Evolutionary conservation across 352 stramenopile genomes (phyloP).

Genomic region (Phytophthora kernoviae): DNA sequence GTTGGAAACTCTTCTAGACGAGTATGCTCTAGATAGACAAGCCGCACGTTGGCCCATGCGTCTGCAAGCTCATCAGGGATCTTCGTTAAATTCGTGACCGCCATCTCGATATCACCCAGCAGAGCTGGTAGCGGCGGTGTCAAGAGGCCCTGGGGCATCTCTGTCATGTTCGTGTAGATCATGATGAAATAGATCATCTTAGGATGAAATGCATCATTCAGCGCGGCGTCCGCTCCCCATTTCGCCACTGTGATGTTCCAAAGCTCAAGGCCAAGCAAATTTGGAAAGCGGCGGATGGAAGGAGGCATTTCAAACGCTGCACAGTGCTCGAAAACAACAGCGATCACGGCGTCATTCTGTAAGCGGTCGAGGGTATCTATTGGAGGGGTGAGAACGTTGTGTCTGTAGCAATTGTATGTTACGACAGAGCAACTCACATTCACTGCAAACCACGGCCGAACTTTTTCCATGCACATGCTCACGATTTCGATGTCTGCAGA

Average conservation of each 20-base stretch:
- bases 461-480: slow-evolving; percentile 32
- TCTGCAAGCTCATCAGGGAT: slow-evolving; percentile 34
- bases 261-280: slow-evolving; percentile 57
- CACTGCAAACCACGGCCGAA: slow-evolving; percentile 47
- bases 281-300: slow-evolving; percentile 36
- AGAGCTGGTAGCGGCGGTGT: slow-evolving; percentile 31
- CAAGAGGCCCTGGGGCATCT: slow-evolving; percentile 41
- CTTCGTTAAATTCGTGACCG: slow-evolving; percentile 35
- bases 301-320: slow-evolving; percentile 38
- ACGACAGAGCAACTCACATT: slow-evolving; percentile 47
- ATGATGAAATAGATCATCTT: slow-evolving; percentile 48
- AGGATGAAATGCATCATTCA: slow-evolving; percentile 38
- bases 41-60: slow-evolving; percentile 26
- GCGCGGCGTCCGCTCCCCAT: slow-evolving; percentile 39
- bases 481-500: slow-evolving; percentile 6
- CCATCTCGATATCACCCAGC: slow-evolving; percentile 57
- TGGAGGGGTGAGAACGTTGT: slow-evolving; percentile 11
- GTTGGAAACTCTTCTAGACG: slow-evolving; percentile 36
- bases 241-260: slow-evolving; percentile 56
- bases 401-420: slow-evolving; percentile 36
- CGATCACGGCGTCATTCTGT: slow-evolving; percentile 27
- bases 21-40: slow-evolving; percentile 44
- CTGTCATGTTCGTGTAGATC: slow-evolving; percentile 52
- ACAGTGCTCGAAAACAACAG: slow-evolving; percentile 57
- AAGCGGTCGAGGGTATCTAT: slow-evolving; percentile 17